Percentiles rank a stretch among this genome's conserved stretches.
phyloP scores from a whole-genome alignment of 2,329 filamentous ascomycete species.

The Curvularia hawaiiensis region DNA sequence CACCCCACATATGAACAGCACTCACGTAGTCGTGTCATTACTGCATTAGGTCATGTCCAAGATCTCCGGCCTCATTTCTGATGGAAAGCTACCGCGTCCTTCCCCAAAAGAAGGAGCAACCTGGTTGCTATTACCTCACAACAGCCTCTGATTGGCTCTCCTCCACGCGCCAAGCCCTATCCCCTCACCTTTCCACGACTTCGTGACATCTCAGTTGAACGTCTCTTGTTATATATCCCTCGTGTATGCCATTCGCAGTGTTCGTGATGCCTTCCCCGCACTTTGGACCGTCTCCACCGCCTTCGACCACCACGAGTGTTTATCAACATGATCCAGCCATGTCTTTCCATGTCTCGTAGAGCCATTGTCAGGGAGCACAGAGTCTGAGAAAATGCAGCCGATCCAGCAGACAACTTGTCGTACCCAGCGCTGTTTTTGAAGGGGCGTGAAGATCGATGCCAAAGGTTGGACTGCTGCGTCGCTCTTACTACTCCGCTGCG shows the following conservation, averaged over 20 bases:
- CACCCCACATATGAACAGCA: background rate
- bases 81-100: background rate
- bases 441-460: background rate
- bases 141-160: constrained; percentile 17
- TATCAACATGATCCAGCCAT: background rate
- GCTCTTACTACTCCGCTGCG: background rate
- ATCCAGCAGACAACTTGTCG: background rate
- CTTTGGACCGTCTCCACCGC: background rate
- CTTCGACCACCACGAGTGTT: background rate
- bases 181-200: constrained; percentile 18
- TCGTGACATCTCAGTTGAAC: constrained; percentile 4
- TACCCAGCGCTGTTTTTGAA: background rate
- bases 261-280: background rate
- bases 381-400: background rate
- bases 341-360: background rate
- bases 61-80: background rate
- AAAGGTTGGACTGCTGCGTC: background rate
- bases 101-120: constrained; percentile 3
- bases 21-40: background rate
- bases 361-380: background rate
- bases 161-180: constrained; percentile 12
- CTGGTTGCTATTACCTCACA: constrained; percentile 24
- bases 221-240: background rate
- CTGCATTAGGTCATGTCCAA: background rate
- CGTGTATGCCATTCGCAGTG: background rate